Percentiles rank a stretch among this genome's conserved stretches.
Conservation (phyloP, 139 green algal genomes). For the Ettlia oleoabundans region DNA sequence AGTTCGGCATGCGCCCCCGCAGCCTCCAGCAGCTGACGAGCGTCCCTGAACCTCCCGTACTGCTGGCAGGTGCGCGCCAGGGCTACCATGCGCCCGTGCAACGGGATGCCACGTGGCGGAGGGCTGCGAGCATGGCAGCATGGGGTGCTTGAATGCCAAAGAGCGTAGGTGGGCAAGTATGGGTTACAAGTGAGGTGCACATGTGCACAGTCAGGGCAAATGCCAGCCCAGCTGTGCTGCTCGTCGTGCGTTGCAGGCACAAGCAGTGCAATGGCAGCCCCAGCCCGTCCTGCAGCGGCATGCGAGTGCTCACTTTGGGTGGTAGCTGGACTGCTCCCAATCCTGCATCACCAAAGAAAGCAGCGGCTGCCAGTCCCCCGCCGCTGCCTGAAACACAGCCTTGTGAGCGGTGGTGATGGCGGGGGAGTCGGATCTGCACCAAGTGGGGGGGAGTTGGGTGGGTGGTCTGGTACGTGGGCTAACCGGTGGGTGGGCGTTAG, state of each 20-base stretch:
- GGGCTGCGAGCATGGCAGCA: too few species aligned
- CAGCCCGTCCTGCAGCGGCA: too few species aligned
- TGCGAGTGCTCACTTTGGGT: conserved; percentile 52
- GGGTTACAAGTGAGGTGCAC: too few species aligned
- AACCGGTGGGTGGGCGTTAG: not conserved
- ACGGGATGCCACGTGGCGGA: conserved; percentile 29
- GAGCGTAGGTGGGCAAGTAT: too few species aligned
- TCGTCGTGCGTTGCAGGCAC: too few species aligned
- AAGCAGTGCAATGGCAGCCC: too few species aligned
- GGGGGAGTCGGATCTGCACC: conserved; percentile 26
- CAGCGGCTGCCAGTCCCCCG: conserved; percentile 52
- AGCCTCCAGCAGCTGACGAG: conserved; percentile 42
- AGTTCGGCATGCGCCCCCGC: conserved; percentile 61
- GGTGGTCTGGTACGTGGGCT: not conserved
- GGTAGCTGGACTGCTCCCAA: conserved; percentile 43
- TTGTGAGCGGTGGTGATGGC: conserved; percentile 29
- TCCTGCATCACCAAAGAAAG: conserved; percentile 37
- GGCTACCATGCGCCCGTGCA: conserved; percentile 42
- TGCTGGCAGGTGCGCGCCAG: conserved; percentile 50
- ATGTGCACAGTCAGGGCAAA: too few species aligned
- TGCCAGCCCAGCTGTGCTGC: too few species aligned
- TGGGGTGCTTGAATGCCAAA: too few species aligned
- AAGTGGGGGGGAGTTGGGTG: not conserved
- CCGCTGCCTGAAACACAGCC: conserved; percentile 43
- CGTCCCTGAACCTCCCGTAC: conserved; percentile 54